These are phyloP conservation scores for Leishmania aethiopica DNA, from an alignment of 208 protist genomes.

Conservation along the genomic window DNA sequence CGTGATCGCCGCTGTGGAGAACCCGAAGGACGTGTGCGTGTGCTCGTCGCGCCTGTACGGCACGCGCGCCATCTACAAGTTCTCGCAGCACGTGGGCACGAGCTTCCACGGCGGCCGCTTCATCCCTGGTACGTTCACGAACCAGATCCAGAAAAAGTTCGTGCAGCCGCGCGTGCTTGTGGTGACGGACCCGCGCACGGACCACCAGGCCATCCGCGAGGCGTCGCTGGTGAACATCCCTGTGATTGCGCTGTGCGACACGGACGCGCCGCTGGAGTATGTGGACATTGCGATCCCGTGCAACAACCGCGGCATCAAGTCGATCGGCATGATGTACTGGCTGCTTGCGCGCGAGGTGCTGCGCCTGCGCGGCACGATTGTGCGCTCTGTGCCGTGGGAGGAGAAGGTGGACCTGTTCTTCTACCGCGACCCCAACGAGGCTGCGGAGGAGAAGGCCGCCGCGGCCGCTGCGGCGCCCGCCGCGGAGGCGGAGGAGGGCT, in stretches of 20 bases:
- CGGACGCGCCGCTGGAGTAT: constrained; percentile 96
- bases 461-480: constrained; percentile 29
- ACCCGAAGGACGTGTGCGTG: constrained; percentile 97
- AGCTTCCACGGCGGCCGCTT: constrained; percentile 94
- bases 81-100: constrained; percentile 95
- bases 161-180: constrained; percentile 98
- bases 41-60: constrained; percentile 96
- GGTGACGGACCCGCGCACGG: constrained; percentile 97
- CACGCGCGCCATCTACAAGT: constrained; percentile 98
- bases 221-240: constrained; percentile 99
- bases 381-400: constrained; percentile 94
- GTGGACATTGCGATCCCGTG: constrained; percentile 99
- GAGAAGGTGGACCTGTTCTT: constrained; percentile 99
- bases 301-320: constrained; percentile 96
- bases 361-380: constrained; percentile 94
- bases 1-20: constrained; percentile 98
- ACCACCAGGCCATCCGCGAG: constrained; percentile 97
- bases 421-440: constrained; percentile 97
- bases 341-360: constrained; percentile 98
- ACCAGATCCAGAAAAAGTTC: constrained; percentile 98
- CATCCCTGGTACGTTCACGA: constrained; percentile 99
- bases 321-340: constrained; percentile 99
- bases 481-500: constrained; percentile 58
- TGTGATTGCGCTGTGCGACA: constrained; percentile 99
- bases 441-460: constrained; percentile 66